Conservation (phyloP, 1,284 basidiomycete species). For the Ustilago bromivora region DNA sequence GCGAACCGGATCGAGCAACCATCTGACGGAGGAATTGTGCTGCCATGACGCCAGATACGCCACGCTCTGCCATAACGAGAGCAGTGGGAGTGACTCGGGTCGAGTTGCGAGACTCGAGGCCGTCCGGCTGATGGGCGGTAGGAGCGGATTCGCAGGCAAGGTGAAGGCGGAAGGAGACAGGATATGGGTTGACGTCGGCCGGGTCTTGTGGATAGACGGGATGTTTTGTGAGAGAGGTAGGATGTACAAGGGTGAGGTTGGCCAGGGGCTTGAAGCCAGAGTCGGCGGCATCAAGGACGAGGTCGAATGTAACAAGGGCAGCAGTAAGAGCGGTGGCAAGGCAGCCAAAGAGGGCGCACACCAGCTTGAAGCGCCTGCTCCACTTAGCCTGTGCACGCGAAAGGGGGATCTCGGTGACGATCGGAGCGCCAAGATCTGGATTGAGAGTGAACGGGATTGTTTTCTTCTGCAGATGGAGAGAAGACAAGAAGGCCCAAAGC, state of each 20-base stretch:
- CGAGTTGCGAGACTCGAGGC: slow-evolving; percentile 15
- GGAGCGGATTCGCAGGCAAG: slow-evolving; percentile 51
- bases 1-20: slow-evolving; percentile 31
- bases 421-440: slow-evolving; percentile 39
- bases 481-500: slow-evolving; percentile 46
- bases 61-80: slow-evolving; percentile 56
- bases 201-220: slow-evolving; percentile 45
- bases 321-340: slow-evolving; percentile 27
- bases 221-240: slow-evolving; percentile 33
- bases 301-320: slow-evolving; percentile 50
- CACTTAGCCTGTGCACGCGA: slow-evolving; percentile 48
- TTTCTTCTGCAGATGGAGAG: slow-evolving; percentile 33
- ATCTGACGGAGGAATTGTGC: slow-evolving; percentile 57
- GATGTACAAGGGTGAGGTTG: slow-evolving; percentile 46
- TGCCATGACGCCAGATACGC: slow-evolving; percentile 48
- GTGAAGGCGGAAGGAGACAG: slow-evolving; percentile 51
- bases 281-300: slow-evolving; percentile 53
- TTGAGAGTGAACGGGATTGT: slow-evolving; percentile 41
- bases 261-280: slow-evolving; percentile 48
- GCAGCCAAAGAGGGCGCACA: slow-evolving; percentile 44
- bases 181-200: slow-evolving; percentile 38
- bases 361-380: slow-evolving; percentile 44
- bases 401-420: slow-evolving; percentile 44
- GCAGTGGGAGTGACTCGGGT: slow-evolving; percentile 41
- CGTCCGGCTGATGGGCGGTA: slow-evolving; percentile 16